phyloP scores from a whole-genome alignment of 2,329 filamentous ascomycete genomes.

The Fusarium tanahbumbuense region DNA sequence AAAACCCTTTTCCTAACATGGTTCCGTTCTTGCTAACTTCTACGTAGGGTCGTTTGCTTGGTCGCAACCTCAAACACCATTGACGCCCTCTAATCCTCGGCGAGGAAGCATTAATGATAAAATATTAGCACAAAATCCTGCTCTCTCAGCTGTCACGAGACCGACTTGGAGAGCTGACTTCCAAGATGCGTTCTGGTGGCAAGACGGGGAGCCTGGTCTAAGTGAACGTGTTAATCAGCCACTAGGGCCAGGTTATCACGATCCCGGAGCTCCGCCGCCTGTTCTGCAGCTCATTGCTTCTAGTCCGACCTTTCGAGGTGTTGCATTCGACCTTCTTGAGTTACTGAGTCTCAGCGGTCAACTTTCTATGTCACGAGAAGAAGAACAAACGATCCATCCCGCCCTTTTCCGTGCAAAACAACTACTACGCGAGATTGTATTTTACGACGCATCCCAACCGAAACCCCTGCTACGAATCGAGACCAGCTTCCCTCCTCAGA shows the following conservation, averaged over 20 bases:
- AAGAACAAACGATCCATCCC: slow-evolving; percentile 62
- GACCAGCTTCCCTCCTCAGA: slow-evolving; percentile 32
- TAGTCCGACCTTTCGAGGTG: slow-evolving; percentile 63
- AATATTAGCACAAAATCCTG: slow-evolving; percentile 59
- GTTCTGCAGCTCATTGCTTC: slow-evolving; percentile 63
- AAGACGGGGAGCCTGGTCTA: slow-evolving; percentile 58
- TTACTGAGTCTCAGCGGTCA: slow-evolving; percentile 63
- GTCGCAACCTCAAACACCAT: slow-evolving; percentile 61
- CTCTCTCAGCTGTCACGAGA: slow-evolving; percentile 55
- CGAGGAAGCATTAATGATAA: slow-evolving; percentile 65
- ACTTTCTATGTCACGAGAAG: slow-evolving; percentile 60
- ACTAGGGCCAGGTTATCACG: slow-evolving; percentile 19
- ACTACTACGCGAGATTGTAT: slow-evolving; percentile 65
- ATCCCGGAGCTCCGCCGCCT: slow-evolving; percentile 58
- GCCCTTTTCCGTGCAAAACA: slow-evolving; percentile 66
- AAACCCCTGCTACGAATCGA: slow-evolving; percentile 55
- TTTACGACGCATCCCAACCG: slow-evolving; percentile 64
- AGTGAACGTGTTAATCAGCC: slow-evolving; percentile 36
- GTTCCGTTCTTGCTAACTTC: slow-evolving; percentile 22
- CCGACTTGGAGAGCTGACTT: slow-evolving; percentile 63
- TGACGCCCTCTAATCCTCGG: slow-evolving; percentile 62
- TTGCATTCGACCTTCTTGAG: slow-evolving; percentile 64
- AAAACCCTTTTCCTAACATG: neutral
- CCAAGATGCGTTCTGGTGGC: slow-evolving; percentile 69
- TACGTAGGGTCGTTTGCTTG: slow-evolving; percentile 59